Evolutionary conservation across 768 basidiomycete species (phyloP).

Genomic region (Russula sp.): DNA sequence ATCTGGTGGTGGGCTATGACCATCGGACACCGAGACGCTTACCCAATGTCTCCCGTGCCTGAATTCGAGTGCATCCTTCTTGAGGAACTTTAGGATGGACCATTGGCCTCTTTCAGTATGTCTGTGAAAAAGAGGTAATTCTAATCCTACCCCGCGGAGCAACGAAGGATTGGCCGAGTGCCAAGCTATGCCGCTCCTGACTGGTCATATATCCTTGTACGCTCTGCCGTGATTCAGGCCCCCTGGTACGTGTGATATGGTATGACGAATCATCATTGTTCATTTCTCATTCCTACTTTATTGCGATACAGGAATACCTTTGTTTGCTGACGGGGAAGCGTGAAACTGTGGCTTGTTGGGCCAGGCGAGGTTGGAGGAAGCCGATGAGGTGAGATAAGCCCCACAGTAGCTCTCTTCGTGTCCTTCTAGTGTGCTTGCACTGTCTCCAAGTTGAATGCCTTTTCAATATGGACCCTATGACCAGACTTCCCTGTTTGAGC

Average conservation of each 20-base stretch:
- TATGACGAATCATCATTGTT: neutral
- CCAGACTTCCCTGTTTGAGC: constrained; percentile 10
- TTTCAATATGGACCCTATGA: constrained; percentile 1
- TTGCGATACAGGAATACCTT: constrained; percentile 1
- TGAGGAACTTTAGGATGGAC: neutral
- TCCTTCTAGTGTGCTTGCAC: neutral
- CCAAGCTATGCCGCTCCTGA: neutral
- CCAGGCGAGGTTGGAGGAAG: neutral
- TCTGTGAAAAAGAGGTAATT: neutral
- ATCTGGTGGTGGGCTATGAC: too few relatives aligned
- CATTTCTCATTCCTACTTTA: neutral
- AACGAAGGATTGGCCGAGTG: neutral
- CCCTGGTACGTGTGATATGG: constrained; percentile 3
- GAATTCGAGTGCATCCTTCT: constrained; percentile 3
- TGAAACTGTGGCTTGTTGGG: neutral
- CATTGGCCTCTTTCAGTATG: neutral
- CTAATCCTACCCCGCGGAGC: neutral
- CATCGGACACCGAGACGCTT: neutral
- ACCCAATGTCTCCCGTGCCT: constrained; percentile 1
- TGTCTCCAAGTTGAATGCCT: neutral
- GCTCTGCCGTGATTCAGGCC: neutral
- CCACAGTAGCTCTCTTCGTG: neutral
- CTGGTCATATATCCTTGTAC: constrained; percentile 3
- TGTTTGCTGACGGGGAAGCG: neutral
- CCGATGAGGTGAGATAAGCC: constrained; percentile 13